Conservation (phyloP, 2,329 filamentous ascomycete genomes). For the Trichoderma koningiopsis region DNA sequence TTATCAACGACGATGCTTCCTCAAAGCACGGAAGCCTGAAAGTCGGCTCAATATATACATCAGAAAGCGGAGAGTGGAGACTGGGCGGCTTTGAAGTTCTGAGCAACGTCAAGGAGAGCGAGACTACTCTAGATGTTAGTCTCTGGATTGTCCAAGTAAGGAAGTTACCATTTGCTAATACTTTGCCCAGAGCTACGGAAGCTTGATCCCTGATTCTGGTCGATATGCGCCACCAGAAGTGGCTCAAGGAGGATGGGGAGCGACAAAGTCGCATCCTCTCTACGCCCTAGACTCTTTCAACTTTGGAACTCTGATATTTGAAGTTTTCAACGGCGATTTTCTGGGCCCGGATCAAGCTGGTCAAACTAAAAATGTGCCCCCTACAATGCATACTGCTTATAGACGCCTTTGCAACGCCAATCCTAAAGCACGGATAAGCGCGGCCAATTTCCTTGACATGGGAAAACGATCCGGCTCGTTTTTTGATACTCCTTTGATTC, state of each 20-base stretch:
- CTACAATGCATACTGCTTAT: constrained; percentile 87
- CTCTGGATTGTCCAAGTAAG: too few relatives aligned
- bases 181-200: constrained; percentile 72
- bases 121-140: constrained; percentile 81
- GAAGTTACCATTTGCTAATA: constrained; percentile 5
- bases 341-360: constrained; percentile 75
- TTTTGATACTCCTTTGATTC: constrained; percentile 90
- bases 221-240: constrained; percentile 88
- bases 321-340: constrained; percentile 89
- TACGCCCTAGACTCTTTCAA: constrained; percentile 85
- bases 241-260: constrained; percentile 84
- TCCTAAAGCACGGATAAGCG: constrained; percentile 82
- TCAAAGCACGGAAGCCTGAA: constrained; percentile 89
- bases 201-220: constrained; percentile 79
- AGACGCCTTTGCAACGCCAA: constrained; percentile 86
- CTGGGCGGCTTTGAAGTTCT: constrained; percentile 90
- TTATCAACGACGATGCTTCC: constrained; percentile 90
- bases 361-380: constrained; percentile 83
- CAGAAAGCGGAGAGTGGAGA: constrained; percentile 98
- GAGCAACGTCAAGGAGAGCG: constrained; percentile 94
- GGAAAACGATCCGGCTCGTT: constrained; percentile 80
- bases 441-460: constrained; percentile 86
- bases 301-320: constrained; percentile 80
- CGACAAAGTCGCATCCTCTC: constrained; percentile 79
- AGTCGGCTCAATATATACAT: constrained; percentile 85